A percentile compares a stretch with the other conserved stretches of the same genome.
phyloP scores from a whole-genome alignment of 2,329 filamentous ascomycete species.

The Rutstroemia sp. region DNA sequence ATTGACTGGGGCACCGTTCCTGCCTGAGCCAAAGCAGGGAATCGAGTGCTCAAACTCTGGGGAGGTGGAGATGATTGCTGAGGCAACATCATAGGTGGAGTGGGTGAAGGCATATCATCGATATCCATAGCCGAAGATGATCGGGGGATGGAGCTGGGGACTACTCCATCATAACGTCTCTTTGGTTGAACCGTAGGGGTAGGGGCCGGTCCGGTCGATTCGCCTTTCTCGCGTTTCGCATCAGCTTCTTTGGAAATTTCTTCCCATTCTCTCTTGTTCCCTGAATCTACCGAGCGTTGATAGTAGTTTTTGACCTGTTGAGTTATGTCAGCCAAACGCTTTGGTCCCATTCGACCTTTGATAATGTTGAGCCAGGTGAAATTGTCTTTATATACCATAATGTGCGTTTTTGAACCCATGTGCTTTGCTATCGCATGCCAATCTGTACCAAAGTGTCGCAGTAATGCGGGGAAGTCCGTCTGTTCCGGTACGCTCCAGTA shows the following conservation, averaged over 20 bases:
- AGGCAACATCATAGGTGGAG: constrained; percentile 15
- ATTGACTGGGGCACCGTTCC: constrained; percentile 23
- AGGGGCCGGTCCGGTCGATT: constrained; percentile 53
- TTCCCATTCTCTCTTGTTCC: constrained; percentile 50
- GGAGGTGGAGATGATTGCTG: constrained; percentile 26
- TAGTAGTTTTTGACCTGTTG: constrained; percentile 62
- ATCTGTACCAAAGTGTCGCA: constrained; percentile 72
- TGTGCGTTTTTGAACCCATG: constrained; percentile 77
- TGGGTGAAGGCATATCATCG: constrained; percentile 32
- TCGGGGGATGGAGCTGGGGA: constrained; percentile 33
- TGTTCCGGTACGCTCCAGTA: constrained; percentile 84
- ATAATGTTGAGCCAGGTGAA: constrained; percentile 25
- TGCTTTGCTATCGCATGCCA: constrained; percentile 68
- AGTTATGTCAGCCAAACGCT: constrained; percentile 28
- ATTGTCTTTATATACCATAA: constrained; percentile 57
- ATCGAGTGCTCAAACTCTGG: constrained; percentile 19
- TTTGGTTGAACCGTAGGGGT: constrained; percentile 46
- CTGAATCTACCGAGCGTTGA: constrained; percentile 52
- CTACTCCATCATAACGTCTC: constrained; percentile 42
- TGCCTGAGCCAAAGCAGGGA: constrained; percentile 28
- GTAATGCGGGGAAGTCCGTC: constrained; percentile 65
- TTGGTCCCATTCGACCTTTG: constrained; percentile 24
- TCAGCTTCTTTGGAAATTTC: constrained; percentile 54
- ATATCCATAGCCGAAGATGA: constrained; percentile 41
- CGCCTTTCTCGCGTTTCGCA: constrained; percentile 45